Evolutionary conservation across 495 filamentous ascomycete genomes (phyloP), one percentile per base, ranked within the genome.

Genomic region (Mycothermus thermophilus): DNA sequence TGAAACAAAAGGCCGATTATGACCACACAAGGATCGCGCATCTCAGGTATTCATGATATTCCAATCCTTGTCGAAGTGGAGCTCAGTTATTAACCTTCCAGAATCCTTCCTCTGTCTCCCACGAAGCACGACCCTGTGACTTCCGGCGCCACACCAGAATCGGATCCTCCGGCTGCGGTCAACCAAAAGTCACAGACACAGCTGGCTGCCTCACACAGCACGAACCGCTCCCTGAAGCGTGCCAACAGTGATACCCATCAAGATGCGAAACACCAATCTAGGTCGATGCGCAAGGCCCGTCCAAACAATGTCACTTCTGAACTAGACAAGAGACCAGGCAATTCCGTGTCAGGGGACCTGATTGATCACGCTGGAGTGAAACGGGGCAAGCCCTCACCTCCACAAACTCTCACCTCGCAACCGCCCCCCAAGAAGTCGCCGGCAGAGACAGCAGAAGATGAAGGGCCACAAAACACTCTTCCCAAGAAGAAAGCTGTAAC

Each of bases 1-100:
- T 50, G 3, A 35, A 47, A 5, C 43, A 47, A 23, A 32, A 21
- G 8, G 11, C 19, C 3, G 36, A 16, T n/a, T 47, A 43, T 17
- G 10, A 22, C 1, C 36, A 38, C 33, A 29, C 27, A 8, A 36
- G 32, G 18, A 27, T 48, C 21, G 28, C 30, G 10, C 10, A 24
- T 10, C 27, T 48, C 9, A 17, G 24, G 45, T 46, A 8, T 12
- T 42, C 37, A n/a, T 9, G 9, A 14, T 7, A 5, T 23, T 10
- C 4, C 13, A n/a, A 2, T 15, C 8, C 4, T 4, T n/a, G 11
- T 16, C 11, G 5, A 0, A 7, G 3, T 11, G 19, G 4, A 4
- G 22, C 23, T 36, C 19, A 35, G 11, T 9, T 5, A 10, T 17
- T 25, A 6, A 21, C 5, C n/a, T 12, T 15, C 16, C 11, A 41